Percentiles rank a stretch among this genome's conserved stretches.
Evolutionary conservation across 148 eudicot species (phyloP).

Genomic region (Spergularia bocconei): DNA sequence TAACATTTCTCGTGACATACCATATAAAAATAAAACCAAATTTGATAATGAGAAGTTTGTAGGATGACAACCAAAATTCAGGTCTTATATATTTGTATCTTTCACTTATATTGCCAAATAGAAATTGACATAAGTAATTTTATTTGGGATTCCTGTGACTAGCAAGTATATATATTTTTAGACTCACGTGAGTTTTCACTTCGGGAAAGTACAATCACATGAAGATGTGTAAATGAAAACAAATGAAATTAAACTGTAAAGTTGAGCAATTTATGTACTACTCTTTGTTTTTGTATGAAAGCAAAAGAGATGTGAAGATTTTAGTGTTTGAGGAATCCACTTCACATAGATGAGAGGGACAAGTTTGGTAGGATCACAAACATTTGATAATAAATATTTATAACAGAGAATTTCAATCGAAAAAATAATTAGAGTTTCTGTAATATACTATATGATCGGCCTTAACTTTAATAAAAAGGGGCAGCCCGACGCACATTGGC

Average conservation of each 20-base stretch:
- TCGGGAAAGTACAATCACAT: constrained; percentile 65
- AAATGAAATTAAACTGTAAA: constrained; percentile 41
- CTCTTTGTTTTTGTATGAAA: constrained; percentile 24
- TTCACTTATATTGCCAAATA: constrained; percentile 18
- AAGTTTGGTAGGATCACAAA: background rate
- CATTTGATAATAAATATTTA: background rate
- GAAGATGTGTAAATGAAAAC: constrained; percentile 38
- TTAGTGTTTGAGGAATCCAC: constrained; percentile 6
- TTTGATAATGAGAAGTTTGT: constrained; percentile 9
- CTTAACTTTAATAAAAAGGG: background rate
- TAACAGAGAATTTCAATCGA: background rate
- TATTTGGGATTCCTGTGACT: constrained; percentile 33
- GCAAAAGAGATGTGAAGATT: constrained; percentile 13
- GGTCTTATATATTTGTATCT: constrained; percentile 11
- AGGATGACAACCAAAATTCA: constrained; percentile 21
- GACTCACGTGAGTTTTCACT: constrained; percentile 53
- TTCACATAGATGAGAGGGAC: constrained; percentile 5
- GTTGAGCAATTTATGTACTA: constrained; percentile 34
- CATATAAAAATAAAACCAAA: constrained; percentile 11
- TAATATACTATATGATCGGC: too few species aligned
- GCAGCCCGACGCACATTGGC: too few species aligned
- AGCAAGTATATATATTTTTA: constrained; percentile 20
- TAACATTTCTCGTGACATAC: constrained; percentile 33
- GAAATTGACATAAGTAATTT: constrained; percentile 9
- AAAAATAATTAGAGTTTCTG: too few species aligned